A percentile compares a stretch with the other conserved stretches of the same genome.
Conservation (phyloP, 2,329 filamentous ascomycete genomes). For the Ceratocystis eucalypticola region DNA sequence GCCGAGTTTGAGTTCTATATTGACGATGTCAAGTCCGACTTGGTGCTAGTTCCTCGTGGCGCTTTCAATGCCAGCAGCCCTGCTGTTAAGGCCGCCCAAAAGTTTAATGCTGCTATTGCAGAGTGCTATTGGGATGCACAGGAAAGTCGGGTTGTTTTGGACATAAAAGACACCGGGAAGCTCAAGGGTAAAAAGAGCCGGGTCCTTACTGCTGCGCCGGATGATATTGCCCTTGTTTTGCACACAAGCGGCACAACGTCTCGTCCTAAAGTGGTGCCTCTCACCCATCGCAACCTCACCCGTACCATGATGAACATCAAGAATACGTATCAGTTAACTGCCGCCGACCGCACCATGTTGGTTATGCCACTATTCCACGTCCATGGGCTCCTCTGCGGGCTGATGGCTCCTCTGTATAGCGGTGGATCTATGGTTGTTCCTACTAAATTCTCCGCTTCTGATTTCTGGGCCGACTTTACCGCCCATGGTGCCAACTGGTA, state of each 20-base stretch:
- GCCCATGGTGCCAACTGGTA: constrained; percentile 75
- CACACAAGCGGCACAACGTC: constrained; percentile 80
- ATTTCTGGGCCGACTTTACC: constrained; percentile 71
- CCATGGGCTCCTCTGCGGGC: constrained; percentile 71
- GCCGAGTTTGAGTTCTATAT: constrained; percentile 89
- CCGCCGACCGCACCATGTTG: constrained; percentile 63
- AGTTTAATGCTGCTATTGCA: constrained; percentile 71
- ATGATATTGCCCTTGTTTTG: constrained; percentile 68
- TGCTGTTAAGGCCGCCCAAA: constrained; percentile 62
- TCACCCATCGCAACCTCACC: constrained; percentile 69
- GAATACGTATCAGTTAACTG: constrained; percentile 58
- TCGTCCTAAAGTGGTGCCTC: constrained; percentile 69
- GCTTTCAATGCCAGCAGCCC: constrained; percentile 52
- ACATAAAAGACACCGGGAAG: constrained; percentile 64
- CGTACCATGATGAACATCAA: constrained; percentile 75
- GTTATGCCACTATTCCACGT: constrained; percentile 90
- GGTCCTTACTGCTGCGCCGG: constrained; percentile 43
- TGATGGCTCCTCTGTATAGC: constrained; percentile 62
- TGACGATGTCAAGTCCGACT: constrained; percentile 66
- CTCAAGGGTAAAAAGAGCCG: constrained; percentile 36
- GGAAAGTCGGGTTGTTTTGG: constrained; percentile 53
- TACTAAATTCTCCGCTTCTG: constrained; percentile 62
- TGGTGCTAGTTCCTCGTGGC: constrained; percentile 63
- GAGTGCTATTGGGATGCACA: constrained; percentile 68
- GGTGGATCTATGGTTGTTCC: constrained; percentile 72